A percentile compares a stretch with the other conserved stretches of the same genome.
phyloP scores from a whole-genome alignment of 2,329 filamentous ascomycete genomes.

The Calonectria pauciramosa region DNA sequence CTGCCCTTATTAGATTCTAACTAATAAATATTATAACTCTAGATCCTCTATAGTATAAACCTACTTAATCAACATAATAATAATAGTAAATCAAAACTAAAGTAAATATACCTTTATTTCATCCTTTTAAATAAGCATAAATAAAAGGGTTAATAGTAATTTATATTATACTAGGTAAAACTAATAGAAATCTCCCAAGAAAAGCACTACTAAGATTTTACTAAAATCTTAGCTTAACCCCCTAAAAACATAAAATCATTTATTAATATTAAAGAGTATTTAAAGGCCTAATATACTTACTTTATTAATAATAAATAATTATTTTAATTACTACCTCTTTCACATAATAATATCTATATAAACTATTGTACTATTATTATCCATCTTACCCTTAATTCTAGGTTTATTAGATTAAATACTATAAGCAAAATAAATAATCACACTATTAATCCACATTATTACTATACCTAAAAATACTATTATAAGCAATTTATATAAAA shows the following conservation, averaged over 20 bases:
- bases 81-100: not conserved
- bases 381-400: too few relatives aligned
- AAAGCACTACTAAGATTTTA: not conserved
- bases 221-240: not conserved
- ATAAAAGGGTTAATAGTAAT: not conserved
- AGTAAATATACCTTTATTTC: not conserved
- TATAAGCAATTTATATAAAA: conserved; percentile 1
- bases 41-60: not conserved
- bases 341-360: too few relatives aligned
- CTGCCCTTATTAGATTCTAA: not conserved
- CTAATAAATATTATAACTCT: not conserved
- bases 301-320: not conserved
- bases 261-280: not conserved
- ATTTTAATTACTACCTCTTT: not conserved
- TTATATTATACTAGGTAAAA: not conserved
- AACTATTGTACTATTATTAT: too few relatives aligned
- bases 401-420: too few relatives aligned
- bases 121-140: not conserved
- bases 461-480: not conserved
- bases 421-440: conserved; percentile 16
- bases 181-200: not conserved
- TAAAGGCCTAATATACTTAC: not conserved
- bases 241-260: not conserved
- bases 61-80: not conserved
- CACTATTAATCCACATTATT: not conserved